A percentile compares a stretch with the other conserved stretches of the same genome.
phyloP scores from a whole-genome alignment of 1,284 basidiomycete genomes.

The Cutaneotrichosporon dermatis region DNA sequence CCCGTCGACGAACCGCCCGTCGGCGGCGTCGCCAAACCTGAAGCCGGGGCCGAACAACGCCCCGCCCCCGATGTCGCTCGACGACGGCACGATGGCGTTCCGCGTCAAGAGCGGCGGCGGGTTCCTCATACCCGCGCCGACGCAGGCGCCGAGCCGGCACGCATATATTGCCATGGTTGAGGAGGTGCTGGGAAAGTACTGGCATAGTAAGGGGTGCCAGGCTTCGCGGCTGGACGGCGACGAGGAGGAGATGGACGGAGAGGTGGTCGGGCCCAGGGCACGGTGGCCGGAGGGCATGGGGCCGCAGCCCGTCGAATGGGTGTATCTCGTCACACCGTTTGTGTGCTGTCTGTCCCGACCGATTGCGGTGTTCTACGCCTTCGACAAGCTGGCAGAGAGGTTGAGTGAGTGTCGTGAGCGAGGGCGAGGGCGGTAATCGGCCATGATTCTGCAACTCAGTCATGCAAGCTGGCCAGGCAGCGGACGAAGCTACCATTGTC shows the following conservation, averaged over 20 bases:
- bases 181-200: slow-evolving; percentile 44
- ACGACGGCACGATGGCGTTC: slow-evolving; percentile 11
- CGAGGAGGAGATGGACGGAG: slow-evolving; percentile 1
- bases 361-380: slow-evolving; percentile 38
- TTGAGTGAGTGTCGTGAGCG: slow-evolving; percentile 28
- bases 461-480: no score
- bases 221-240: not conserved
- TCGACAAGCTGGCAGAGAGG: slow-evolving; percentile 38
- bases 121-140: slow-evolving; percentile 36
- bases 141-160: slow-evolving; percentile 34
- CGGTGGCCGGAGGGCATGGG: slow-evolving; percentile 9
- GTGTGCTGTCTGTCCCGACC: slow-evolving; percentile 39
- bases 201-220: slow-evolving; percentile 27
- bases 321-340: slow-evolving; percentile 44
- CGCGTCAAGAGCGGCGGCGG: slow-evolving; percentile 11
- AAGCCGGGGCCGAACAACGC: not conserved
- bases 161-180: slow-evolving; percentile 33
- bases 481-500: no score
- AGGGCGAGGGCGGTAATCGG: no score
- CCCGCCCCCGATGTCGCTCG: slow-evolving; percentile 13
- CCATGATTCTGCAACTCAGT: no score
- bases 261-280: not conserved
- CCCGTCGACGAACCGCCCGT: no score
- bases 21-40: not conserved
- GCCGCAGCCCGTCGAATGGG: slow-evolving; percentile 35